Evolutionary conservation across 139 green algal genomes (phyloP).

Genomic region (Picochlorum costavermella): DNA sequence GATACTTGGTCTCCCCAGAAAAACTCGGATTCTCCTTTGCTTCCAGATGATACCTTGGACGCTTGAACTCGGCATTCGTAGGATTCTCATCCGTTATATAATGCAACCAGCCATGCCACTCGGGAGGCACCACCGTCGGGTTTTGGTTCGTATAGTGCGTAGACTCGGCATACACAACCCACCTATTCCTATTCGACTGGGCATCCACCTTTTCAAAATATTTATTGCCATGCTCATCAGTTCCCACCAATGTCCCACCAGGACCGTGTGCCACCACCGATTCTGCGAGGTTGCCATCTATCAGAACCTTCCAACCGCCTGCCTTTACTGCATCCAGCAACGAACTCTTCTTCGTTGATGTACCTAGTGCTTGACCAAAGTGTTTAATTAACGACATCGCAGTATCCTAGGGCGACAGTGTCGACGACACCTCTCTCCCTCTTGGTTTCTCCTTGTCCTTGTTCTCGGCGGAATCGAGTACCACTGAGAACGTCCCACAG

Average conservation of each 20-base stretch:
- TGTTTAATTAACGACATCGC: constrained; percentile 15
- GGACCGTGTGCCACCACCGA: constrained; percentile 29
- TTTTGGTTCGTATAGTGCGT: constrained; percentile 35
- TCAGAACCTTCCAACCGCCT: constrained; percentile 38
- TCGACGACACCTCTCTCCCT: too few species aligned
- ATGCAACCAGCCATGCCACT: constrained; percentile 72
- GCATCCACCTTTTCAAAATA: constrained; percentile 34
- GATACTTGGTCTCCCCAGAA: neutral
- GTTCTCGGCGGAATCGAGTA: too few species aligned
- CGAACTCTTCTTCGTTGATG: constrained; percentile 10
- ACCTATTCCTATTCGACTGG: constrained; percentile 44
- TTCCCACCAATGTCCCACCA: constrained; percentile 25
- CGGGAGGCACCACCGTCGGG: constrained; percentile 36
- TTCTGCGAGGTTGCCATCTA: constrained; percentile 26
- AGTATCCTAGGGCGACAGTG: neutral
- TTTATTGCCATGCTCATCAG: constrained; percentile 27
- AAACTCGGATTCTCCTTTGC: neutral
- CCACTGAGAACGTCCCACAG: too few species aligned
- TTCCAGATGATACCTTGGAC: constrained; percentile 3
- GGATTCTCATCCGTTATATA: constrained; percentile 46
- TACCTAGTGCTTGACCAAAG: constrained; percentile 18
- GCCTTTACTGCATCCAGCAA: constrained; percentile 28
- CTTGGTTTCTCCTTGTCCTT: too few species aligned
- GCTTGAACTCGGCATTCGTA: neutral
- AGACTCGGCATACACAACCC: constrained; percentile 50